A percentile compares a stretch with the other conserved stretches of the same genome.
phyloP scores from a whole-genome alignment of 805 yeast species.

The Cyberlindnera xishuangbannaensis region DNA sequence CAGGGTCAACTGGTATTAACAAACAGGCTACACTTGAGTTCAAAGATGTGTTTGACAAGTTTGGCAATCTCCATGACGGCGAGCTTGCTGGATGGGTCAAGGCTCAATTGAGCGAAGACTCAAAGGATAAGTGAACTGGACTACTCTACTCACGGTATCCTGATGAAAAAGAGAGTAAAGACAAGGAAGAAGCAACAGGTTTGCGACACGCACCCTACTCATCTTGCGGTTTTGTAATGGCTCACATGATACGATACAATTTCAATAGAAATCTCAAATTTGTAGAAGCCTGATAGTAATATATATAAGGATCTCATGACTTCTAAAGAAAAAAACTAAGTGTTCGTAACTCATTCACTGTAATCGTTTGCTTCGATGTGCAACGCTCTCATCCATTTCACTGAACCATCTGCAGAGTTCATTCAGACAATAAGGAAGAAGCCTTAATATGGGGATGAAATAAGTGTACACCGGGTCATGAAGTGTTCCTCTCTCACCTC shows the following conservation, averaged over 20 bases:
- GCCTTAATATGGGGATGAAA: conserved; percentile 60
- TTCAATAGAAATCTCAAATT: too few species aligned
- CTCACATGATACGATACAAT: too few species aligned
- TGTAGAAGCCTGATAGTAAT: neutral
- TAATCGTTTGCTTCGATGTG: neutral
- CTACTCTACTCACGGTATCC: too few species aligned
- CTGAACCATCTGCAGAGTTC: conserved; percentile 41
- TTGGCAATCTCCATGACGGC: conserved; percentile 37
- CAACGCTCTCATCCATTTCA: conserved; percentile 53
- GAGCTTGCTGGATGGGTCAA: conserved; percentile 35
- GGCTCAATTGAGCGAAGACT: conserved; percentile 28
- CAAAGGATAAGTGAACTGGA: conserved; percentile 31
- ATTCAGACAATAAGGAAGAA: conserved; percentile 57
- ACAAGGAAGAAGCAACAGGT: neutral
- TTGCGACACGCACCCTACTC: too few species aligned
- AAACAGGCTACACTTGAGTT: conserved; percentile 24
- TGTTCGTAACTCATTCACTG: too few species aligned
- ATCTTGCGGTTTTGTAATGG: too few species aligned
- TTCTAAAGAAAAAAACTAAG: too few species aligned
- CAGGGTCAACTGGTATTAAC: conserved; percentile 10
- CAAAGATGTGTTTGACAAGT: conserved; percentile 32
- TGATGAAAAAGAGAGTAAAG: neutral
- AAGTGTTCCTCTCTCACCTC: conserved; percentile 67
- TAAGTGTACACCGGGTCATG: conserved; percentile 70
- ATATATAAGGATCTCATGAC: neutral